Evolutionary conservation across 768 basidiomycete species (phyloP).

Genomic region (Calocybe indica): DNA sequence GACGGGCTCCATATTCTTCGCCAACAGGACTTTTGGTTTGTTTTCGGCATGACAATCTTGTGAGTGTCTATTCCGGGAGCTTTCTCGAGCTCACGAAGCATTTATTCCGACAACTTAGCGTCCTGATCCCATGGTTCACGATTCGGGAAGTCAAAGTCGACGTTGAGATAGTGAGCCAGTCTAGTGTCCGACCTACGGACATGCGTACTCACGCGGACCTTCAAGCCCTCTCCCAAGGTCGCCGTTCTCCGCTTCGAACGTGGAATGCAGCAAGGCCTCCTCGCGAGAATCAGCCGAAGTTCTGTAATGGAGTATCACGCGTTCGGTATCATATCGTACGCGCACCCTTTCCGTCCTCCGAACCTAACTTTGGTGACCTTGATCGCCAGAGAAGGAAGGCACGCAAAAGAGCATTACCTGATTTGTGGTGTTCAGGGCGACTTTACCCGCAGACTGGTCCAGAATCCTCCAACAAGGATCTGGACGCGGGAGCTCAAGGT

Average conservation of each 20-base stretch:
- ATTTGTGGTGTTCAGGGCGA: conserved; percentile 85
- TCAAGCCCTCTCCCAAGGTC: conserved; percentile 75
- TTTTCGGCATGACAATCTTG: conserved; percentile 69
- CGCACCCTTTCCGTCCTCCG: conserved; percentile 8
- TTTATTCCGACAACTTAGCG: conserved; percentile 28
- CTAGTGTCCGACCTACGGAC: not conserved
- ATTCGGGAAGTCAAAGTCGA: conserved; percentile 73
- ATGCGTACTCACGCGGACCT: conserved; percentile 2
- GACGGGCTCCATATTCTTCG: conserved; percentile 49
- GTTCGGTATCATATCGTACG: conserved; percentile 79
- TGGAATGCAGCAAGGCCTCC: conserved; percentile 82
- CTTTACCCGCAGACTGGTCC: conserved; percentile 70
- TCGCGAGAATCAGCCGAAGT: conserved; percentile 73
- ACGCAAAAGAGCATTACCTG: conserved; percentile 73
- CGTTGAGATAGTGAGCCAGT: conserved; percentile 58
- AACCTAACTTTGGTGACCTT: not conserved
- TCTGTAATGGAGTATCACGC: conserved; percentile 80
- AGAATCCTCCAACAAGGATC: conserved; percentile 61
- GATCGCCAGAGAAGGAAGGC: conserved; percentile 54
- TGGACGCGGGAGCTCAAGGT: conserved; percentile 85
- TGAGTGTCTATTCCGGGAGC: conserved; percentile 22
- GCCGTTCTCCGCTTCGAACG: conserved; percentile 74
- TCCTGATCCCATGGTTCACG: conserved; percentile 72
- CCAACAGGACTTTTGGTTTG: conserved; percentile 81
- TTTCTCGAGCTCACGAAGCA: not conserved